phyloP scores from a whole-genome alignment of 192 early-diverging fungal genomes.

The Linnemannia schmuckeri region DNA sequence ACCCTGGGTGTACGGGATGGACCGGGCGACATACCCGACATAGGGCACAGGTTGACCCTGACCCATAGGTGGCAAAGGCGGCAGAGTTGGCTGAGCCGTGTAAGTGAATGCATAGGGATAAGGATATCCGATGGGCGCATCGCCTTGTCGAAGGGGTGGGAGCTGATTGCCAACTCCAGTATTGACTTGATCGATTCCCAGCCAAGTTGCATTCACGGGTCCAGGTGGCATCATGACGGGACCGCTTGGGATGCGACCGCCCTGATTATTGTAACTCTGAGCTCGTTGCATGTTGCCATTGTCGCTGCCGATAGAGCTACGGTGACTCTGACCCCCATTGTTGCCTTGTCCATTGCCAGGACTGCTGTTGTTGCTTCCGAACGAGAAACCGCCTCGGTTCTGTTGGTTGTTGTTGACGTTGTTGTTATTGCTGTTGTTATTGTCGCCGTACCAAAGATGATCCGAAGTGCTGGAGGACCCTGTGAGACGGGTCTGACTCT shows the following conservation, averaged over 20 bases:
- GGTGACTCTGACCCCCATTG: slow-evolving; percentile 10
- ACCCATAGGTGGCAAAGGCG: not conserved
- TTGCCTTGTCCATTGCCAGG: not conserved
- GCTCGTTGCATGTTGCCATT: not conserved
- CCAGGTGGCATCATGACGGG: not conserved
- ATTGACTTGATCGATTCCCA: slow-evolving; percentile 23
- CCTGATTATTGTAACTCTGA: not conserved
- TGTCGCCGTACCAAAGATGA: slow-evolving; percentile 13
- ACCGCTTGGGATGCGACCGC: not conserved
- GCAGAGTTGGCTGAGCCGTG: not conserved
- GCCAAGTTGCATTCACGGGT: slow-evolving; percentile 17
- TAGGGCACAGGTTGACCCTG: slow-evolving; percentile 8
- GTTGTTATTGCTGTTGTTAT: not conserved
- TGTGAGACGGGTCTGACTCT: not conserved
- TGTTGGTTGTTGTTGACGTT: slow-evolving; percentile 11
- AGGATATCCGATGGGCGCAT: slow-evolving; percentile 2
- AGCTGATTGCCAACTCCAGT: not conserved
- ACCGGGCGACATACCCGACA: slow-evolving; percentile 23
- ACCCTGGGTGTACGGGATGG: not conserved
- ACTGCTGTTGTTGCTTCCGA: slow-evolving; percentile 7
- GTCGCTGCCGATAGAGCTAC: not conserved
- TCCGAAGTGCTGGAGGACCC: slow-evolving; percentile 17
- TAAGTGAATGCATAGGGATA: slow-evolving; percentile 34
- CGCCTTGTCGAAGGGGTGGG: slow-evolving; percentile 13
- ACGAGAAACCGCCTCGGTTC: slow-evolving; percentile 4